Evolutionary conservation across 164 flowering plant species (phyloP).

Genomic region (Tetrastigma voinierianum): DNA sequence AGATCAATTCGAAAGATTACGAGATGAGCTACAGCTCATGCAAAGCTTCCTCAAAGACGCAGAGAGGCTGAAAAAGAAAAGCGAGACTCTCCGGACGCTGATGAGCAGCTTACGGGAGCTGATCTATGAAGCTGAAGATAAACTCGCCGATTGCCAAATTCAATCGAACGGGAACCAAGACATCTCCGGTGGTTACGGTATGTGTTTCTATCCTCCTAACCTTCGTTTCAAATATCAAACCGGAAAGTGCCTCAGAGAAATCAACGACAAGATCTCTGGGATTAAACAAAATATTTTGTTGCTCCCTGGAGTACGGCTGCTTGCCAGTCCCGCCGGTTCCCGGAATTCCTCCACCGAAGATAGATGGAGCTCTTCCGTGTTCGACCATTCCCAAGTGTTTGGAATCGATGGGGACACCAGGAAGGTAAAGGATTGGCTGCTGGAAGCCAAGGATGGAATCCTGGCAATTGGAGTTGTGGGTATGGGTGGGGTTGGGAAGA

Average conservation of each 20-base stretch:
- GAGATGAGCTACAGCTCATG: conserved; percentile 35
- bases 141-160: conserved; percentile 37
- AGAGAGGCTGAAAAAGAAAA: conserved; percentile 39
- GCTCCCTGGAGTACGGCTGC: too few relatives aligned
- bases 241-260: conserved; percentile 35
- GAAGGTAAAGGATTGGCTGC: conserved; percentile 45
- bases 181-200: not conserved
- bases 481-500: conserved; percentile 63
- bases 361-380: conserved; percentile 42
- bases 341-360: conserved; percentile 13
- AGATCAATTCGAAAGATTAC: conserved; percentile 27
- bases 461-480: conserved; percentile 49
- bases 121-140: conserved; percentile 47
- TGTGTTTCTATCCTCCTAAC: conserved; percentile 21
- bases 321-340: conserved; percentile 6
- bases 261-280: conserved; percentile 28
- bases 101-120: conserved; percentile 30
- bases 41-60: conserved; percentile 46
- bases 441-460: conserved; percentile 20
- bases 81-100: conserved; percentile 19
- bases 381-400: conserved; percentile 46
- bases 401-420: conserved; percentile 44
- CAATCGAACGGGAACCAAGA: conserved; percentile 11
- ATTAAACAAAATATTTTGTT: conserved; percentile 32
- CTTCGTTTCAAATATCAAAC: conserved; percentile 17